Conservation (phyloP, 2,329 filamentous ascomycete species). For the Elsinoe arachidis region DNA sequence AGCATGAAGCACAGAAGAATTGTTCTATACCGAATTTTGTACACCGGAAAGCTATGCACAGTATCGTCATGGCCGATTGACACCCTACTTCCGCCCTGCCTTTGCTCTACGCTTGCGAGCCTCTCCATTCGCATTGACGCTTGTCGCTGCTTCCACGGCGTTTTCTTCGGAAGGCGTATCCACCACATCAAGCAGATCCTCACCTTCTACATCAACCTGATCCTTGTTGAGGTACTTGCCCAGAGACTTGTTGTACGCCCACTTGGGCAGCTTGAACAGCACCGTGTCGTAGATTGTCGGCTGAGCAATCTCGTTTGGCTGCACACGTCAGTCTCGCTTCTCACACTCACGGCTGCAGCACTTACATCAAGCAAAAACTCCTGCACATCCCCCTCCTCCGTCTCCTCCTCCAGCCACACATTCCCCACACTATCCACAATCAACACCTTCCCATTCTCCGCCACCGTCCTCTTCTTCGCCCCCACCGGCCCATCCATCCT, state of each 20-base stretch:
- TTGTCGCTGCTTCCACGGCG: constrained; percentile 33
- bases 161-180: constrained; percentile 26
- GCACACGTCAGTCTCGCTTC: constrained; percentile 18
- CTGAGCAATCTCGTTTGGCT: constrained; percentile 69
- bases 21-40: too few relatives aligned
- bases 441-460: constrained; percentile 90
- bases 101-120: constrained; percentile 32
- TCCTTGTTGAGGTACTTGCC: constrained; percentile 34
- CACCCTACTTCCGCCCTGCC: constrained; percentile 16
- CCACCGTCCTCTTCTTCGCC: constrained; percentile 76
- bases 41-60: neutral
- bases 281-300: constrained; percentile 78
- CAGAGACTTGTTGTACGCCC: constrained; percentile 50
- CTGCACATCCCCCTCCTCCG: constrained; percentile 72
- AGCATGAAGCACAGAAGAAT: too few relatives aligned
- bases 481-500: constrained; percentile 55
- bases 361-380: constrained; percentile 84
- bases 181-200: constrained; percentile 31
- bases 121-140: constrained; percentile 39
- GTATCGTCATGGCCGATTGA: neutral
- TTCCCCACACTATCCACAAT: constrained; percentile 88
- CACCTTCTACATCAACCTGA: constrained; percentile 24
- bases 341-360: constrained; percentile 19
- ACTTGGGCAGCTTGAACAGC: constrained; percentile 68
- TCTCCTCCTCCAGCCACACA: constrained; percentile 88